Conservation (phyloP, 257 asterid genomes). For the Leptodermis oblonga region DNA sequence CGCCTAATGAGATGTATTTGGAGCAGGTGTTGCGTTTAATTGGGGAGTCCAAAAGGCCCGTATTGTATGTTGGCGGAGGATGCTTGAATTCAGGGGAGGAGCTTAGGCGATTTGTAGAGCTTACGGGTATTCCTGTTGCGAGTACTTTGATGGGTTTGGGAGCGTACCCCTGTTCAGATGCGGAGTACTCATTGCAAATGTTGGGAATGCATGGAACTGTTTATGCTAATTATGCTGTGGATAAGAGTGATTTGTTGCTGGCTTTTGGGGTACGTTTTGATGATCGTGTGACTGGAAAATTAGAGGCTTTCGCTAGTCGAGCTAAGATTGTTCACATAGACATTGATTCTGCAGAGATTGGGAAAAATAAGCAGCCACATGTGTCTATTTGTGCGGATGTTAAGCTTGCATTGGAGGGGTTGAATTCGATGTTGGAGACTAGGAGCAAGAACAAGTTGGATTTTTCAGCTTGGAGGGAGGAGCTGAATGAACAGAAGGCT, state of each 20-base stretch:
- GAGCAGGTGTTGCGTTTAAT: constrained; percentile 60
- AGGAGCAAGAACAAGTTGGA: constrained; percentile 29
- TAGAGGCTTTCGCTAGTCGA: constrained; percentile 75
- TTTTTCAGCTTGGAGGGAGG: constrained; percentile 65
- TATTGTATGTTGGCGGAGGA: constrained; percentile 87
- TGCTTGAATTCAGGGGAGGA: constrained; percentile 68
- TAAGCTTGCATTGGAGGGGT: constrained; percentile 44
- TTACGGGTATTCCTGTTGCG: constrained; percentile 65
- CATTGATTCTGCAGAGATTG: constrained; percentile 77
- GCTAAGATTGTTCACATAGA: constrained; percentile 89
- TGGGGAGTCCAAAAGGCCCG: constrained; percentile 59
- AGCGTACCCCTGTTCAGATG: constrained; percentile 54
- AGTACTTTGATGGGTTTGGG: constrained; percentile 85
- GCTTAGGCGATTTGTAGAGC: constrained; percentile 54
- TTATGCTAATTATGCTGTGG: constrained; percentile 68
- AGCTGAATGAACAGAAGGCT: constrained; percentile 52
- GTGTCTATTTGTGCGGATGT: constrained; percentile 71
- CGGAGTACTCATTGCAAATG: constrained; percentile 60
- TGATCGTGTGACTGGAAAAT: constrained; percentile 78
- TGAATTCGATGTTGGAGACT: constrained; percentile 51
- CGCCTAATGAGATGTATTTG: constrained; percentile 35
- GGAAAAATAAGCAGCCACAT: constrained; percentile 77
- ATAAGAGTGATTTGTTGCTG: constrained; percentile 70
- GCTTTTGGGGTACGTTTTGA: constrained; percentile 88
- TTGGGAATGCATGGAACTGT: constrained; percentile 95